Evolutionary conservation across 179 eudicot genomes (phyloP), one percentile per base, ranked within the genome.

Genomic region (Beta macrorhiza): DNA sequence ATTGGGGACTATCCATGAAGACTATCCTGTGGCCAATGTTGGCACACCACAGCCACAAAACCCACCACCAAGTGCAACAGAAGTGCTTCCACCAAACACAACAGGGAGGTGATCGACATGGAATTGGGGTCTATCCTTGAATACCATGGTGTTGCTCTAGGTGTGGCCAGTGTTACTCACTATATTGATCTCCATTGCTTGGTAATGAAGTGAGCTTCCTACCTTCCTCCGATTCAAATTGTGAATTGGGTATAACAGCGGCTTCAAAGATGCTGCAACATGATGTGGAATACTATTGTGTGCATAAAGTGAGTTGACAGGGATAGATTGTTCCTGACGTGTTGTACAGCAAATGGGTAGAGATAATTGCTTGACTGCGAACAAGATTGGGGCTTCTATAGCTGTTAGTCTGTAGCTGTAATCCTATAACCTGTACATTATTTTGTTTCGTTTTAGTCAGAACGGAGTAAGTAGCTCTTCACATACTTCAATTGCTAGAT

Each of bases 21-120:
- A 89, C 78, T 85, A 81, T 76, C 75, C 75, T 17, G 64, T 87
- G 81, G 81, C 85, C 16, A 82, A 76, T 72, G 86, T 85, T 68
- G 78, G 85, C 84, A 86, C 85, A 5, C 88, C 92, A 64, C 81
- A 61, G 69, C 92, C 91, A 74, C 92, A 90, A 67, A 89, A 88
- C 82, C 91, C 95, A 42, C 79, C 91, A 57, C 84, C 92, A 68
- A 83, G 64, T 75, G 82, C 88, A 57, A 52, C 82, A 45, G 82
- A 85, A 82, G 83, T 83, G 75, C 89, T 88, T 61, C 79, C 85
- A 55, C 77, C 57, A 7, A 85, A 87, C 73, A 75, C 82, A 12
- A 58, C 91, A 37, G 89, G 86, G 44, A 76, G 70, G 78, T 90
- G 86, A 87, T 70, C 63, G 78, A 75, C 78, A 37, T 49, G 47